Evolutionary conservation across 345 rosid genomes (phyloP).

Genomic region (Cardamine resedifolia): DNA sequence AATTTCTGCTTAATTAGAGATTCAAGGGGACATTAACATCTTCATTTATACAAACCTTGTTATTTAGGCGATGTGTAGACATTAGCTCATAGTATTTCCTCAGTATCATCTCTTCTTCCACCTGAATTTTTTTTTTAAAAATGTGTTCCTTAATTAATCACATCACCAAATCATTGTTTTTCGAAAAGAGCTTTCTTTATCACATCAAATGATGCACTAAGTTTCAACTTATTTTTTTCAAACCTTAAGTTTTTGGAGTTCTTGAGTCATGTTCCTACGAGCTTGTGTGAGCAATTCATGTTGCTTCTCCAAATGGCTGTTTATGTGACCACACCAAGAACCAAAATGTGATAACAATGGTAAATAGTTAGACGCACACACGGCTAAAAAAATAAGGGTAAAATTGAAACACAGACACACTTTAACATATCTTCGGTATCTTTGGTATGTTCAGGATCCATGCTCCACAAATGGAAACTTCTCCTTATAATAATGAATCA

Average conservation of each 20-base stretch:
- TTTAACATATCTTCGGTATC: background rate
- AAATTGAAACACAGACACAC: background rate
- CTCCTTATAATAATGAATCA: background rate
- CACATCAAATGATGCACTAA: background rate
- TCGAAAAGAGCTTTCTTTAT: background rate
- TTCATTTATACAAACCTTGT: background rate
- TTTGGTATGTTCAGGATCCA: background rate
- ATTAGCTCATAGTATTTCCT: background rate
- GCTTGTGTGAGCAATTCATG: background rate
- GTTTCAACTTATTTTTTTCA: background rate
- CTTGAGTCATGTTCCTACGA: background rate
- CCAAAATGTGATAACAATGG: background rate
- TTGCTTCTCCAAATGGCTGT: constrained; percentile 7
- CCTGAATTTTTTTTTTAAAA: too few relatives aligned
- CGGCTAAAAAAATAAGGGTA: background rate
- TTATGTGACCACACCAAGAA: background rate
- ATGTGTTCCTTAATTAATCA: too few relatives aligned
- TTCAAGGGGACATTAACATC: background rate
- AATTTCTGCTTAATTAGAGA: too few relatives aligned
- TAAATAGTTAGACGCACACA: background rate
- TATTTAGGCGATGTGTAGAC: background rate
- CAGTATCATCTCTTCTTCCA: constrained; percentile 13
- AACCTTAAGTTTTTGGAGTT: background rate
- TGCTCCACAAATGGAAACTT: background rate
- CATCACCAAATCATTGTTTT: background rate